Percentiles rank a stretch among this genome's conserved stretches.
Evolutionary conservation across 257 asterid species (phyloP).

Genomic region (Solanum peruvianum): DNA sequence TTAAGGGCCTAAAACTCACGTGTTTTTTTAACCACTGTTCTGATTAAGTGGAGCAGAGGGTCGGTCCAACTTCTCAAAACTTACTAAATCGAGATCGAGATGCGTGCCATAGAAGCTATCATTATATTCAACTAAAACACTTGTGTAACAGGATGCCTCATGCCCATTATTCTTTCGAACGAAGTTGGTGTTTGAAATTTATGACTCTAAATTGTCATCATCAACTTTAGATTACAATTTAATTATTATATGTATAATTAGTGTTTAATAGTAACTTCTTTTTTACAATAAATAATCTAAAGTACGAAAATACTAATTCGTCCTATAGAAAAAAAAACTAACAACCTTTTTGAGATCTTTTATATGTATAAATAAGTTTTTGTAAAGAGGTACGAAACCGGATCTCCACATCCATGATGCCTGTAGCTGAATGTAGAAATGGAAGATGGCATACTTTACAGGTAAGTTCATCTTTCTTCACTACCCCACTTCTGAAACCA

Average conservation of each 20-base stretch:
- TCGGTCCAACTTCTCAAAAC: background rate
- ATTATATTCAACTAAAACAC: background rate
- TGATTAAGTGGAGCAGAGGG: background rate
- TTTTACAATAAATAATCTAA: too few relatives aligned
- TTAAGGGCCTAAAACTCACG: rapidly evolving
- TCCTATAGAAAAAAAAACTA: background rate
- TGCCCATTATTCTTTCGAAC: too few relatives aligned
- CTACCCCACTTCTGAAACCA: conserved; percentile 2
- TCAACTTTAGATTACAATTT: rapidly evolving
- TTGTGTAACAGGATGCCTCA: background rate
- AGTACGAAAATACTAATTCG: background rate
- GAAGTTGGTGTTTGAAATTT: background rate
- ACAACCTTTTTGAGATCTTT: too few relatives aligned
- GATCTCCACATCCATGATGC: background rate
- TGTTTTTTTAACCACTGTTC: too few relatives aligned
- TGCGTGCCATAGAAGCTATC: background rate
- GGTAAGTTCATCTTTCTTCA: background rate
- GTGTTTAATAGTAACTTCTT: too few relatives aligned
- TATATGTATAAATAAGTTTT: too few relatives aligned
- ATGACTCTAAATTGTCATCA: background rate
- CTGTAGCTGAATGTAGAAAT: background rate
- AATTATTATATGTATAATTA: background rate
- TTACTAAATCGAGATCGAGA: background rate
- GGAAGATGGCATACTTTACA: background rate
- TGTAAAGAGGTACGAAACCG: background rate